Conservation (phyloP, 148 eudicot species). For the Chenopodium formosanum region DNA sequence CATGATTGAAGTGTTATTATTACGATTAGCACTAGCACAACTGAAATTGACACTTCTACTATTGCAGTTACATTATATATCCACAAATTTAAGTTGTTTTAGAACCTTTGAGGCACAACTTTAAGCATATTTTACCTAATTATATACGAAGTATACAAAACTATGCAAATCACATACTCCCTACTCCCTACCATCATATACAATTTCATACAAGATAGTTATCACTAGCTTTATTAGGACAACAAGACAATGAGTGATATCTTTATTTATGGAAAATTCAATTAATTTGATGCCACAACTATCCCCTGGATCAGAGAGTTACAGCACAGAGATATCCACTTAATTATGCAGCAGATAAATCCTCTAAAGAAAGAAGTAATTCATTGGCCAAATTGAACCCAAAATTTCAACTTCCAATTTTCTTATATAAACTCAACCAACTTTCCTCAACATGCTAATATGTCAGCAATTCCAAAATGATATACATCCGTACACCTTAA, state of each 20-base stretch:
- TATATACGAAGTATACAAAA: too few relatives aligned
- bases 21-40: neutral
- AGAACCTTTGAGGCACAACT: neutral
- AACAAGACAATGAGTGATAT: neutral
- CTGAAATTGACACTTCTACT: neutral
- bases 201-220: neutral
- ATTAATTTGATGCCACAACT: neutral
- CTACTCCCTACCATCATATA: neutral
- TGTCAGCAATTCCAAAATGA: neutral
- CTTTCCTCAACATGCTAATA: neutral
- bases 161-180: neutral
- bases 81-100: neutral
- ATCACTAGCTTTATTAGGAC: neutral
- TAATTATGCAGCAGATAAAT: neutral
- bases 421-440: neutral
- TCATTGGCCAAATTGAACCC: neutral
- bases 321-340: neutral
- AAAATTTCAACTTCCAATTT: neutral
- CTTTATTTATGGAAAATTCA: neutral
- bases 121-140: neutral
- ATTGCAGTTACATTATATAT: neutral
- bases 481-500: neutral
- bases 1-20: neutral
- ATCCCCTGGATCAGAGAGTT: neutral
- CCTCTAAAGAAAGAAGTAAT: neutral